Evolutionary conservation across 2,329 filamentous ascomycete genomes (phyloP), one percentile per base, ranked within the genome.

Genomic region (Botryotinia narcissicola): DNA sequence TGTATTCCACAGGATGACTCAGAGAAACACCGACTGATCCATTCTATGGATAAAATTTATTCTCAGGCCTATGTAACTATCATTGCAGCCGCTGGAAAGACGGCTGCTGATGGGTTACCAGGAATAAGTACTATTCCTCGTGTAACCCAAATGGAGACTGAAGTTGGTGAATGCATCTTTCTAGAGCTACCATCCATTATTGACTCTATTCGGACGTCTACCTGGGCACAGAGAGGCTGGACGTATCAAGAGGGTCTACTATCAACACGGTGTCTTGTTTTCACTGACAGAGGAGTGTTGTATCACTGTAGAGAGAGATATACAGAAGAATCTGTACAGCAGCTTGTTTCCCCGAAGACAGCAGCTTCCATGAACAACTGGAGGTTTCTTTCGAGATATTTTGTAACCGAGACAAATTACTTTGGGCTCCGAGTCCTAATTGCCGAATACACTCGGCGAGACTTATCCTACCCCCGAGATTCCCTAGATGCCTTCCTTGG

Each of bases 371-470:
- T 20, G 54, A 18, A 20, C 6, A 6, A 44, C 40, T 40, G 40
- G 40, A 40, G 40, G 10, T 40, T 40, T 40, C 40, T 40, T 40
- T 14, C 40, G 40, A 40, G 10, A 40, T 40, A 40, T 40, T 40
- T 40, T 40, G 12, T n/a, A 54, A 29, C 25, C n/a, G 12, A 16
- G 4, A 16, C 1, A 18, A 25, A 54, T 4, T 54, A 29, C 16
- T 1, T 4, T 42, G 14, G 0, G n/a, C 29, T 57, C 16, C n/a
- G 20, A 9, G 0, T 9, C 2, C n/a, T 1, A 32, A 18, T 57
- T 32, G 54, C 9, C 4, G 16, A 35, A 18, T 59, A 20, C 29
- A 59, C 54, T 16, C 54, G 7, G 16, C 54, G 54, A 59, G 1
- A 59, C 8, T 3, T 59, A 35, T 59, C 29, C 18, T 59, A 59